phyloP scores from a whole-genome alignment of 2,329 filamentous ascomycete genomes.

The Neofusicoccum laricinum region DNA sequence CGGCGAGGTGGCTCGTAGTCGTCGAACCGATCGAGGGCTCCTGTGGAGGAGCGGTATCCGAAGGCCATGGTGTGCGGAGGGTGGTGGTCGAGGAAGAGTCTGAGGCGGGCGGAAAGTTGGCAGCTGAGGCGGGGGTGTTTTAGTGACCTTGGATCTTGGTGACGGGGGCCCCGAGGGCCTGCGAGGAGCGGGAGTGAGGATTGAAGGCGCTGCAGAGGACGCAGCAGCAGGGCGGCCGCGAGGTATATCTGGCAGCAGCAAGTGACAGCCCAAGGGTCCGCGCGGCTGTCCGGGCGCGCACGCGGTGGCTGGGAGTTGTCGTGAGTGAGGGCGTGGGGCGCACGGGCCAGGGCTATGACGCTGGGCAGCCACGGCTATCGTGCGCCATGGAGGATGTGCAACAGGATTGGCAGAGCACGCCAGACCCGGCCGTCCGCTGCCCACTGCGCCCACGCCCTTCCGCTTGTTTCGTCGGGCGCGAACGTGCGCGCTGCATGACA shows the following conservation, averaged over 20 bases:
- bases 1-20: slow-evolving; percentile 37
- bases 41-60: slow-evolving; percentile 38
- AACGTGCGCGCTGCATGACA: background rate
- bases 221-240: background rate
- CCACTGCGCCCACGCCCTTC: slow-evolving; percentile 4
- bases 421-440: background rate
- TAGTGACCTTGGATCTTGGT: background rate
- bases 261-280: background rate
- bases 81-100: background rate
- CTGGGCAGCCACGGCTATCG: background rate
- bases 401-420: slow-evolving; percentile 8
- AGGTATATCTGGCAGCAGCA: background rate
- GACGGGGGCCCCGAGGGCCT: background rate
- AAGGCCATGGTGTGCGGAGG: slow-evolving; percentile 7
- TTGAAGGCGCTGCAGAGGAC: background rate
- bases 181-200: background rate
- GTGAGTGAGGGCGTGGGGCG: background rate
- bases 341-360: slow-evolving; percentile 1
- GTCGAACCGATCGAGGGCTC: slow-evolving; percentile 43
- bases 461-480: background rate
- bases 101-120: slow-evolving; percentile 3
- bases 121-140: background rate
- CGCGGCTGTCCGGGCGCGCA: background rate
- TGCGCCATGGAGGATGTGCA: slow-evolving; percentile 5
- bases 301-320: background rate